Evolutionary conservation across 208 protist genomes (phyloP), one percentile per base, ranked within the genome.

Genomic region (Acanthamoeba sp.): DNA sequence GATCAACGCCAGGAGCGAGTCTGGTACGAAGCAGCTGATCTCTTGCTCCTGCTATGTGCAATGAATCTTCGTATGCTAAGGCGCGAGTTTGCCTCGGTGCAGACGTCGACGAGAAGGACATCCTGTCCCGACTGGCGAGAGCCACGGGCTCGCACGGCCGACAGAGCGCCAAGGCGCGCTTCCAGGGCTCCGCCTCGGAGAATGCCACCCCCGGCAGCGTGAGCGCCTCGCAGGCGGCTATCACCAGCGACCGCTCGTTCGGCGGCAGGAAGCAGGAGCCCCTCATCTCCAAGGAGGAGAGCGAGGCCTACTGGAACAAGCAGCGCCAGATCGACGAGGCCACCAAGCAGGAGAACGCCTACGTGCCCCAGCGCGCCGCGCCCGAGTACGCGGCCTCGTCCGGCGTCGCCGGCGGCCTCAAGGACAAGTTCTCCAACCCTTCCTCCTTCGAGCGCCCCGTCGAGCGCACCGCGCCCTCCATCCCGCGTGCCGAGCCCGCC

Each of bases 91-190:
- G 45, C 10, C 55, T 62, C 24, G 7, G 22, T 18, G 29, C 29
- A 45, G 69, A 78, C 69, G 38, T 78, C 18, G 38, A 78, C 22
- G 69, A 78, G 69, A 36, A 78, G 69, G 69, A 78, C 69, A 78
- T 78, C 12, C 16, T 78, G 69, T 22, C 20, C 10, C 69, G 69
- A 22, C 69, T 78, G 7, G 38, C 29, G n/a, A 78, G 38, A 20
- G 69, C 69, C 22, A 78, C 69, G 1, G 69, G 69, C 69, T 78
- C 69, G 69, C 69, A 78, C 38, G 69, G 69, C 36, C 69, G 69
- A 27, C 69, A 78, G 69, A 78, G 69, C 69, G 69, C 10, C 38
- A 78, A 78, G 69, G 69, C 69, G 29, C 69, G 69, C 38, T 78
- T 78, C 69, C 69, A 78, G 69, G 69, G 69, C 38, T 1, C 29